Percentiles rank a stretch among this genome's conserved stretches.
Conservation (phyloP, 768 basidiomycete species). For the Boletus bicolor region DNA sequence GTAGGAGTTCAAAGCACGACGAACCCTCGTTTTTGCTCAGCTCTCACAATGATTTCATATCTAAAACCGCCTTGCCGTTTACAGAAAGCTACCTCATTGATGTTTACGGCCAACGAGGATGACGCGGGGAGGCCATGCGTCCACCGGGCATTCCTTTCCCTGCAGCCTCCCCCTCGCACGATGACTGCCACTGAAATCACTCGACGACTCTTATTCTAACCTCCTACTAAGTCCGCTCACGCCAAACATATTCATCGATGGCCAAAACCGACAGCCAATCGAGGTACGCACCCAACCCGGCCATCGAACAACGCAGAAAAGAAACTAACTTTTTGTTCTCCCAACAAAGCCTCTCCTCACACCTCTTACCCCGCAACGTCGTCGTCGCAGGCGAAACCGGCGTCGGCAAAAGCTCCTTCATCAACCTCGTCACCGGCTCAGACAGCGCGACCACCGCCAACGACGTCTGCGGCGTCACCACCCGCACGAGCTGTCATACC, state of each 20-base stretch:
- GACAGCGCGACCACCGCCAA: constrained; percentile 18
- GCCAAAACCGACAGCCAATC: constrained; percentile 6
- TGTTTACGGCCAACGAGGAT: constrained; percentile 9
- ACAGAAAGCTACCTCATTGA: neutral
- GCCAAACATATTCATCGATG: constrained; percentile 1
- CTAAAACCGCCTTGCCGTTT: neutral
- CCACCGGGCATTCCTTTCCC: neutral
- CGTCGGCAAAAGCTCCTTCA: constrained; percentile 27
- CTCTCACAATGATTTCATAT: neutral
- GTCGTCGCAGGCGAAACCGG: constrained; percentile 25
- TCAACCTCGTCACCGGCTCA: constrained; percentile 19
- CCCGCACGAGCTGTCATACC: constrained; percentile 1
- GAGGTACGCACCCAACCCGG: constrained; percentile 2
- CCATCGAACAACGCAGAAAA: too few relatives aligned
- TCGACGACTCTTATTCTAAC: neutral
- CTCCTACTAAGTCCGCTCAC: neutral
- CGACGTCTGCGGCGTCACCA: constrained; percentile 24
- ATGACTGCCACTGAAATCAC: neutral
- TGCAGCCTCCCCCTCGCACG: neutral
- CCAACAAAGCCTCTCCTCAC: neutral
- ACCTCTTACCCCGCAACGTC: constrained; percentile 18
- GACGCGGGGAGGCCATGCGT: constrained; percentile 2
- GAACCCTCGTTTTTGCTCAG: neutral
- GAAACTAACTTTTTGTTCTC: neutral
- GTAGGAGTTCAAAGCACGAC: neutral